A percentile compares a stretch with the other conserved stretches of the same genome.
Evolutionary conservation across 2,329 filamentous ascomycete species (phyloP).

Genomic region (Colletotrichum sp.): DNA sequence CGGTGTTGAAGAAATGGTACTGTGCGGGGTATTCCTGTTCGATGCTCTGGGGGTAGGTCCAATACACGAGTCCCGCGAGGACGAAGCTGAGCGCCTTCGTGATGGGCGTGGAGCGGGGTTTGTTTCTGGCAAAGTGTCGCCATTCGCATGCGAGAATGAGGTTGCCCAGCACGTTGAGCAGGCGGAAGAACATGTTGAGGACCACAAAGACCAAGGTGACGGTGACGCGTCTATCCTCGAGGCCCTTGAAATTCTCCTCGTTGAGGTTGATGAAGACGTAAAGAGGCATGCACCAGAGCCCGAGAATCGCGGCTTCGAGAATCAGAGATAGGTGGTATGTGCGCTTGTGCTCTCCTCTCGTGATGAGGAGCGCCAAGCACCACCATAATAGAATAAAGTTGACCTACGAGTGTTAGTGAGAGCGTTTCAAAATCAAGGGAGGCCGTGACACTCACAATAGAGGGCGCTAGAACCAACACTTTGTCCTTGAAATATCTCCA

Average conservation of each 20-base stretch:
- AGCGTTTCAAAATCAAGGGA: background rate
- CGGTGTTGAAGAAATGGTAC: slow-evolving; percentile 18
- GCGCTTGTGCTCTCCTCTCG: slow-evolving; percentile 36
- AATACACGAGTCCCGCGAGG: slow-evolving; percentile 39
- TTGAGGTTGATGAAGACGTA: slow-evolving; percentile 22
- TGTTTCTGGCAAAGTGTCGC: slow-evolving; percentile 40
- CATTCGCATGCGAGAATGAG: slow-evolving; percentile 40
- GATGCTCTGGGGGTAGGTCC: slow-evolving; percentile 45
- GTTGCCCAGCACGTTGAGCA: slow-evolving; percentile 44
- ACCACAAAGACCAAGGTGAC: slow-evolving; percentile 38
- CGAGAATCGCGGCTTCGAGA: slow-evolving; percentile 40
- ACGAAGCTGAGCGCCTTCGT: slow-evolving; percentile 27
- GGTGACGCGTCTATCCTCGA: slow-evolving; percentile 18
- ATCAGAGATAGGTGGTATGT: slow-evolving; percentile 44
- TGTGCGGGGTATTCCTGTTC: slow-evolving; percentile 39
- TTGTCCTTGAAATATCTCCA: slow-evolving; percentile 40
- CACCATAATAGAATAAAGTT: slow-evolving; percentile 42
- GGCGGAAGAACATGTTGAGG: slow-evolving; percentile 43
- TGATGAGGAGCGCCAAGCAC: slow-evolving; percentile 36
- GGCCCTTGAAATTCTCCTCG: background rate
- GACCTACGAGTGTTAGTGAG: slow-evolving; percentile 27
- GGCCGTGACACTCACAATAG: slow-evolving; percentile 34
- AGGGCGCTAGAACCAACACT: slow-evolving; percentile 35
- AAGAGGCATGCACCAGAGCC: slow-evolving; percentile 32
- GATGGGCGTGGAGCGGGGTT: slow-evolving; percentile 24